Percentiles rank a stretch among this genome's conserved stretches.
phyloP scores from a whole-genome alignment of 805 yeast genomes.

The Spathaspora arborariae region DNA sequence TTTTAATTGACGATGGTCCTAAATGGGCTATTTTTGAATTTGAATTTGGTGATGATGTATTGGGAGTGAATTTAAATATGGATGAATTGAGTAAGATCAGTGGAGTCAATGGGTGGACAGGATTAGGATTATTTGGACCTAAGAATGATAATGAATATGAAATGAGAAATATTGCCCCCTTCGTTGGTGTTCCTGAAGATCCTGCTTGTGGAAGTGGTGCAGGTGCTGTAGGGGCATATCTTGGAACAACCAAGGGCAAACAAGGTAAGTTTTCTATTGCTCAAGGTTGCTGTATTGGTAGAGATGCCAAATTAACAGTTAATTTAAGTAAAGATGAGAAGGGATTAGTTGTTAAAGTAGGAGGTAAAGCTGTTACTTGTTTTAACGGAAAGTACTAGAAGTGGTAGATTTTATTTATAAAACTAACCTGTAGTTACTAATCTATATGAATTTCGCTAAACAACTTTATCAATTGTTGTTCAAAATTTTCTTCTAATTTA shows the following conservation, averaged over 20 bases:
- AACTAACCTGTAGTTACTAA: background rate
- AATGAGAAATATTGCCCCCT: slow-evolving; percentile 44
- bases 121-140: slow-evolving; percentile 39
- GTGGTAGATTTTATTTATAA: background rate
- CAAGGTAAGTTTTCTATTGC: slow-evolving; percentile 26
- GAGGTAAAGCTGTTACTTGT: slow-evolving; percentile 38
- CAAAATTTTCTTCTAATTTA: slow-evolving; percentile 18
- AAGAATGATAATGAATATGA: slow-evolving; percentile 18
- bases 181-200: slow-evolving; percentile 39
- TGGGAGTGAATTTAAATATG: slow-evolving; percentile 28
- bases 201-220: slow-evolving; percentile 55
- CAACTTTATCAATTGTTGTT: slow-evolving; percentile 8
- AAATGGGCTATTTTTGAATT: slow-evolving; percentile 39
- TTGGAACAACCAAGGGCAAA: slow-evolving; percentile 10
- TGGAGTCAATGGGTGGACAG: slow-evolving; percentile 19
- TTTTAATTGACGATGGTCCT: slow-evolving; percentile 42
- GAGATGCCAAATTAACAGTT: slow-evolving; percentile 36
- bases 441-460: slow-evolving; percentile 1
- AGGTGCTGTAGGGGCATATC: slow-evolving; percentile 25
- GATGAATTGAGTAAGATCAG: slow-evolving; percentile 16
- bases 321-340: slow-evolving; percentile 5
- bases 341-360: slow-evolving; percentile 22
- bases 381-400: slow-evolving; percentile 26
- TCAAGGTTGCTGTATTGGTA: slow-evolving; percentile 37
- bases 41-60: slow-evolving; percentile 26